Base-by-base conservation (phyloP, 441 rosid species). In the Adansonia rubrostipa region DNA sequence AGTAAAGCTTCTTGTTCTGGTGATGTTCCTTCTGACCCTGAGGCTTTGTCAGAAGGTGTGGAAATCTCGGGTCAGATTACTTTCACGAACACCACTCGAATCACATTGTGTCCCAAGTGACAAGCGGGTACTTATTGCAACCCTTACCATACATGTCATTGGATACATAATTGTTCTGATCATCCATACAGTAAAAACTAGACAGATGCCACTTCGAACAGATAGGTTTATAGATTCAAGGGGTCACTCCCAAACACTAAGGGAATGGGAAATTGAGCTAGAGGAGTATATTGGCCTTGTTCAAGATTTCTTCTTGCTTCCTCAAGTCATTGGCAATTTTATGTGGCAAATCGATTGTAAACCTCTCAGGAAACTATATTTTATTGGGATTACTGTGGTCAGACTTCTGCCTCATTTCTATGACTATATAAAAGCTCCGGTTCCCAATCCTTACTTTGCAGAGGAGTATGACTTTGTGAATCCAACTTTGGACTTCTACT, bases 241-340 rank as follows among this genome's bases (percentile, higher is more conserved):
- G 15, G 88, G 84, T 42, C 81, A 76, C 51, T 54, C 80, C 15
- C 84, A 48, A 47, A 75, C 74, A 6, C 63, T 74, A 0, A 77
- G 33, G 20, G 79, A 74, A 76, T 94, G 97, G 97, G 87, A 84
- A 81, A 88, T 87, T 14, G 87, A 91, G 80, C 86, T 93, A 28
- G 91, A 88, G 83, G 98, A 92, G 84, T 92, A 91, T 73, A 75
- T 87, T 5, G 98, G 97, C 81, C 92, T 94, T 13, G 87, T 85
- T 78, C 97, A 92, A 82, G 98, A 94, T 76, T 87, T 92, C 74
- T 94, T 90, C 89, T 88, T 94, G 84, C 91, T 94, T 9, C 98
- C 98, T 68, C 98, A 94, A 83, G 91, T 92, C n/a, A 86, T 92
- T 44, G 94, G 91, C 40, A 91, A 91, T 78, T 70, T 86, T 15